Conservation (phyloP, 257 asterid genomes). For the Penstemon eatonii region DNA sequence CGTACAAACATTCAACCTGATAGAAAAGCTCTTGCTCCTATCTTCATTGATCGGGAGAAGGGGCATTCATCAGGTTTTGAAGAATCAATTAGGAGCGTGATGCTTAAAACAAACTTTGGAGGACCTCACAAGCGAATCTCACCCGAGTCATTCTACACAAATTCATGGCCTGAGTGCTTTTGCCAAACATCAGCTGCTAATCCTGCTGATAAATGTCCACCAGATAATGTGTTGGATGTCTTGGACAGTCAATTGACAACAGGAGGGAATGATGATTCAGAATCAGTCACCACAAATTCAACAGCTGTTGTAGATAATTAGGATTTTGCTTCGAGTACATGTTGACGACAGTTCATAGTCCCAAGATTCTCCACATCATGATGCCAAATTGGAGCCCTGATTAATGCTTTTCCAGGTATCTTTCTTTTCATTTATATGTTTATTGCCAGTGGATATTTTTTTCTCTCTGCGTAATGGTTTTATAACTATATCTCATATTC, state of each 20-base stretch:
- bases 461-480: conserved; percentile 4
- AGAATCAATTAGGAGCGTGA: conserved; percentile 68
- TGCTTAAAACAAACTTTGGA: conserved; percentile 81
- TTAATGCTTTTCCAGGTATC: conserved; percentile 31
- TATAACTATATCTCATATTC: conserved; percentile 5
- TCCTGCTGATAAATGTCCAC: conserved; percentile 77
- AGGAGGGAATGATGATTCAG: conserved; percentile 34
- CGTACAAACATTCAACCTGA: conserved; percentile 88
- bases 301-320: conserved; percentile 39
- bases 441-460: neutral
- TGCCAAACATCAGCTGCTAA: conserved; percentile 67
- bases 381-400: conserved; percentile 11
- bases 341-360: conserved; percentile 21
- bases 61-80: conserved; percentile 70
- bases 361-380: conserved; percentile 22
- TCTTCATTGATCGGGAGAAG: conserved; percentile 72
- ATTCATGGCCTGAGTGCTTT: conserved; percentile 98
- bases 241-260: conserved; percentile 50
- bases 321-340: conserved; percentile 12
- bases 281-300: conserved; percentile 37
- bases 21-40: conserved; percentile 83
- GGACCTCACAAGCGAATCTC: conserved; percentile 82
- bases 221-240: conserved; percentile 45
- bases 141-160: conserved; percentile 89
- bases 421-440: conserved; percentile 1